Evolutionary conservation across 228 moss, liverwort and hornwort genomes (phyloP).

Genomic region (Sphagnum magellanicum): DNA sequence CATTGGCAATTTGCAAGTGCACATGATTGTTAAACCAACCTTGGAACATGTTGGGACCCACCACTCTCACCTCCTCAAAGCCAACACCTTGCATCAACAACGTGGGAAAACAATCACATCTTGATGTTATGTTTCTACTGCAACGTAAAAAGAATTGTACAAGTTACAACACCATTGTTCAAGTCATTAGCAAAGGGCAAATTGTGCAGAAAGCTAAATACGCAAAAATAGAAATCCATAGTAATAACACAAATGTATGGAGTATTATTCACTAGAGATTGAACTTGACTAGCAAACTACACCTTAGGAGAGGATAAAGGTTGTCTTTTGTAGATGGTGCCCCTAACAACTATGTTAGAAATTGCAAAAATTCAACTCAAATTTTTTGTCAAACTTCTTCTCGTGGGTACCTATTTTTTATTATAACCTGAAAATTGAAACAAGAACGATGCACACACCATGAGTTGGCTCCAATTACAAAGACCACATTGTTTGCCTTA

Average conservation of each 20-base stretch:
- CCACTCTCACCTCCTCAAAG: slow-evolving; percentile 97
- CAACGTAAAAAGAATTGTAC: too few species aligned
- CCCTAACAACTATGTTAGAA: slow-evolving; percentile 76
- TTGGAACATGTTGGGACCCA: slow-evolving; percentile 97
- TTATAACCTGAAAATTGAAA: slow-evolving; percentile 21
- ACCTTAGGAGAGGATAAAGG: slow-evolving; percentile 92
- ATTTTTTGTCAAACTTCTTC: slow-evolving; percentile 79
- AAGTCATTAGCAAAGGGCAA: too few species aligned
- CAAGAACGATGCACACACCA: too few species aligned
- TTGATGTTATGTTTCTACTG: too few species aligned
- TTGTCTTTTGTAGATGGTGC: slow-evolving; percentile 91
- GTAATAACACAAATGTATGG: too few species aligned
- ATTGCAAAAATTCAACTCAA: slow-evolving; percentile 74
- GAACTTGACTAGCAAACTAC: slow-evolving; percentile 7
- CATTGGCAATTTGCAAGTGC: slow-evolving; percentile 86
- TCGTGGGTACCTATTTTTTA: slow-evolving; percentile 69
- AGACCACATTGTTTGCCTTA: too few species aligned
- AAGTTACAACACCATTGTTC: too few species aligned
- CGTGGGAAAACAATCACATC: too few species aligned
- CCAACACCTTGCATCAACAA: slow-evolving; percentile 99
- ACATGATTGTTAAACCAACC: slow-evolving; percentile 90
- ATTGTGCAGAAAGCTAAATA: too few species aligned
- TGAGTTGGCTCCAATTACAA: too few species aligned
- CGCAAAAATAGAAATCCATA: too few species aligned
- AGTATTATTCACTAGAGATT: too few species aligned